phyloP scores from a whole-genome alignment of 140 eudicot species.

The Cichorium intybus region DNA sequence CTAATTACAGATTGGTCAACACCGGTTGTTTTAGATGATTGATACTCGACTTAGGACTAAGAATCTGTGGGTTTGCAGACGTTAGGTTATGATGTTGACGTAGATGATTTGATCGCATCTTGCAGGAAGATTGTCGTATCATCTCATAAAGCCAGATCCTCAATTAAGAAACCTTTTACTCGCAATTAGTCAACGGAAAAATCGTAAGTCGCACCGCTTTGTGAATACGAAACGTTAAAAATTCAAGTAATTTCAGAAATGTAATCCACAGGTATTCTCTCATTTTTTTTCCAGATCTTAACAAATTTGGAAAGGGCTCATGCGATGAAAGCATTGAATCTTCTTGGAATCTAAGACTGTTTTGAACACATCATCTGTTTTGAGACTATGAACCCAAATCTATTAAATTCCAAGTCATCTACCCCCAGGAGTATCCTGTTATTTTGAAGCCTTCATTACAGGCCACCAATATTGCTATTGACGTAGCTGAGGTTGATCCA shows the following conservation, averaged over 20 bases:
- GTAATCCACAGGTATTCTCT: not conserved
- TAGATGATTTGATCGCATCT: slow-evolving; percentile 82
- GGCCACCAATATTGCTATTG: slow-evolving; percentile 67
- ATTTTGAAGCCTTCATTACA: slow-evolving; percentile 76
- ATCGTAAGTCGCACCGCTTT: slow-evolving; percentile 37
- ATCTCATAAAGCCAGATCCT: slow-evolving; percentile 68
- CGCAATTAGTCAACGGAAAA: slow-evolving; percentile 68
- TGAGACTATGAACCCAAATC: slow-evolving; percentile 78
- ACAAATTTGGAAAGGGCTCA: no score
- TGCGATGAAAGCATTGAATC: no score
- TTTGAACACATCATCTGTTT: slow-evolving; percentile 80
- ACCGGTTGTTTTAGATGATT: slow-evolving; percentile 6
- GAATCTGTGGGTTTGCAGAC: slow-evolving; percentile 42
- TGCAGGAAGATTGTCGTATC: slow-evolving; percentile 95
- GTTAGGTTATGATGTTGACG: slow-evolving; percentile 62
- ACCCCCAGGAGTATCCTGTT: slow-evolving; percentile 74
- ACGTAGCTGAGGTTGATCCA: no score
- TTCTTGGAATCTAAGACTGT: no score
- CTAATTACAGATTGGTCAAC: no score
- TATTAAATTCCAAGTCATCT: slow-evolving; percentile 43
- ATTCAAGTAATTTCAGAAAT: not conserved
- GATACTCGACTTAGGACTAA: not conserved
- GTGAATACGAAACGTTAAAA: not conserved
- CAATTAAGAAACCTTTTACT: slow-evolving; percentile 58
- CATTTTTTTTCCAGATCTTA: slow-evolving; percentile 48